Conservation (phyloP, 2,329 filamentous ascomycete genomes). For the Verticillium albo-atrum region DNA sequence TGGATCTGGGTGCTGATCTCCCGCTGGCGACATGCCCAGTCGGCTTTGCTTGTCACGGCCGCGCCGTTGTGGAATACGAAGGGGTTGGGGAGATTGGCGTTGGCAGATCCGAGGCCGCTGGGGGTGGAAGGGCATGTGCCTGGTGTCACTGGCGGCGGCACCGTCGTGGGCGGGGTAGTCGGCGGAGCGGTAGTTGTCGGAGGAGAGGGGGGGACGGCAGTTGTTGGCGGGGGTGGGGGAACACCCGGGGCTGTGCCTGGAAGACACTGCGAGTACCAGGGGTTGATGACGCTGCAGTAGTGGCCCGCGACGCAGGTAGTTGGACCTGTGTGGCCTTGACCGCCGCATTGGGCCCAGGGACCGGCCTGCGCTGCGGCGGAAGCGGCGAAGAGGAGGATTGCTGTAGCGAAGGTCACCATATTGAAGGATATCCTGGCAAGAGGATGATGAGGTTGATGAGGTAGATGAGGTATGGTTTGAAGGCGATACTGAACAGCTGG, state of each 20-base stretch:
- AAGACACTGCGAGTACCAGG: constrained; percentile 38
- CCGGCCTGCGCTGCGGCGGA: constrained; percentile 8
- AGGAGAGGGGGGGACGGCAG: not conserved
- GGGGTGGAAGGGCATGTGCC: constrained; percentile 6
- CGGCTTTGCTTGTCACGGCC: constrained; percentile 28
- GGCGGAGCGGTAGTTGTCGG: not conserved
- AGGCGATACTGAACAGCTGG: no score
- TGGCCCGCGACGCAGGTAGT: constrained; percentile 38
- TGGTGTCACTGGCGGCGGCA: constrained; percentile 1
- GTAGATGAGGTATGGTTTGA: not conserved
- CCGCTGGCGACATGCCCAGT: constrained; percentile 34
- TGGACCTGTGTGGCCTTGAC: constrained; percentile 27
- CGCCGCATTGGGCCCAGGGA: constrained; percentile 37
- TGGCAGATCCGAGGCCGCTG: constrained; percentile 6
- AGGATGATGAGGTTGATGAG: not conserved
- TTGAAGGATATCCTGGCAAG: not conserved
- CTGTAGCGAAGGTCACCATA: constrained; percentile 1
- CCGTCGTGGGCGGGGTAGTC: not conserved
- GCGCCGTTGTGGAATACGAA: constrained; percentile 33
- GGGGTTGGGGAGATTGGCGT: constrained; percentile 21
- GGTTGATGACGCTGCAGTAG: constrained; percentile 29
- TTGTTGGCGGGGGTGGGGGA: not conserved
- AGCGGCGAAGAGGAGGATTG: constrained; percentile 1
- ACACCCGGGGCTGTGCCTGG: constrained; percentile 8
- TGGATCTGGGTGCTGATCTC: constrained; percentile 33